Percentiles rank a stretch among this genome's conserved stretches.
These are phyloP conservation scores for Calonectria honghensis DNA, from an alignment of 2,329 filamentous ascomycete genomes.

Conservation along the genomic window DNA sequence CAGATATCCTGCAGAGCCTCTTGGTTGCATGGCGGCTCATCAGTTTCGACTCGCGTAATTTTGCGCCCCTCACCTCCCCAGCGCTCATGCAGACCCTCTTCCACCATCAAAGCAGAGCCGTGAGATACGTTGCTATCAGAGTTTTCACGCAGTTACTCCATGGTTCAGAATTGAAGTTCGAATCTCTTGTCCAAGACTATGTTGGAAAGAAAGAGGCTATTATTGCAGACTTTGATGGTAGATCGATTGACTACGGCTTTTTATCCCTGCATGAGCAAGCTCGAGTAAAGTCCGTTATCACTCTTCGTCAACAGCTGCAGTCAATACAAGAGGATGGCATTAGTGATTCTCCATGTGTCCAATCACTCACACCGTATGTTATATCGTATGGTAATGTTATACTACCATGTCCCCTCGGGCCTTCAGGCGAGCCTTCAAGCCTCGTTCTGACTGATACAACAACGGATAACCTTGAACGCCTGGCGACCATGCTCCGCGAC, in stretches of 20 bases:
- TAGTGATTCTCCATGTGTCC: slow-evolving; percentile 49
- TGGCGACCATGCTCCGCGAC: slow-evolving; percentile 81
- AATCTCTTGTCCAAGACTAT: slow-evolving; percentile 81
- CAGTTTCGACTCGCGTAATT: slow-evolving; percentile 82
- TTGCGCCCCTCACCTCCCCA: slow-evolving; percentile 78
- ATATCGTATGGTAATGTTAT: slow-evolving; percentile 80
- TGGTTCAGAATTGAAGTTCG: slow-evolving; percentile 86
- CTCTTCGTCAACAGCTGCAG: slow-evolving; percentile 63
- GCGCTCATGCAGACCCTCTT: slow-evolving; percentile 82
- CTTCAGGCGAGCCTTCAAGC: slow-evolving; percentile 65
- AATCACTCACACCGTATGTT: slow-evolving; percentile 75
- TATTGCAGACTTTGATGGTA: slow-evolving; percentile 84
- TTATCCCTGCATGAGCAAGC: slow-evolving; percentile 75
- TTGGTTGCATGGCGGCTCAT: slow-evolving; percentile 83
- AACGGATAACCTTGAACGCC: slow-evolving; percentile 79
- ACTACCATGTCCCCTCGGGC: slow-evolving; percentile 77
- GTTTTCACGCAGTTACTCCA: slow-evolving; percentile 87
- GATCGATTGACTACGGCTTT: slow-evolving; percentile 86
- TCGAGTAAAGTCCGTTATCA: slow-evolving; percentile 68
- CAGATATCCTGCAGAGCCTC: slow-evolving; percentile 56
- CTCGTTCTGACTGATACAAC: slow-evolving; percentile 85
- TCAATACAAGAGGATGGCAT: slow-evolving; percentile 40
- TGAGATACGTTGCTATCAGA: slow-evolving; percentile 88
- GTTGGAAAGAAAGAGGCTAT: slow-evolving; percentile 77
- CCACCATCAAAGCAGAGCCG: slow-evolving; percentile 72